Evolutionary conservation across 371 early-diverging fungal genomes (phyloP), one percentile per base, ranked within the genome.

Genomic region (Mortierella sp.): DNA sequence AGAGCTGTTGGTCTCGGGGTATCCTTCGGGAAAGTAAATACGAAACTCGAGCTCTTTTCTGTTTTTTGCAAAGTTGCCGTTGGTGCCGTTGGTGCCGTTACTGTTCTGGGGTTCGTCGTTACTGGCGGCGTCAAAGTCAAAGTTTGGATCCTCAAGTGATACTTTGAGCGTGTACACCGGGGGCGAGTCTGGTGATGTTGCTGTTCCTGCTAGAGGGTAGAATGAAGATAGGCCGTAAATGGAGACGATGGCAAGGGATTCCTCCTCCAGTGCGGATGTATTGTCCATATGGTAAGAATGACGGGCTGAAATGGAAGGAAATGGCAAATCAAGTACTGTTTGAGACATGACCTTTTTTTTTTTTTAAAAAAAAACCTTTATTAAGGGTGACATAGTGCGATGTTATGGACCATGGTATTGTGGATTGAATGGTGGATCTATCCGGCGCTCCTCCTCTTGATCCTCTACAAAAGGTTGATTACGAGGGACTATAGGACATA

Each of bases 11-110:
- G 72, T 54, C 18, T 76, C 76, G 16, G 95, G 95, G 67, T 95
- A 95, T 1, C 90, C 87, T 35, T 85, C 76, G 1, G 94, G 94
- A 18, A 94, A 83, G 73, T 91, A 87, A 69, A 94, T 85, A 5
- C 86, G 84, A 10, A 94, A 63, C 39, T 86, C 84, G 0, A 83
- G 62, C 26, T 72, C 75, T 45, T 76, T 79, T 22, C 6, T 69
- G 68, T 14, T 68, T 26, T 47, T 57, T 8, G 43, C 37, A 22
- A 5, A 61, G 26, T n/a, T 35, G 5, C 51, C 43, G 64, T 55
- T 24, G 52, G 10, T 67, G 52, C 35, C 32, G 43, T 24, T 57
- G 26, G 32, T 47, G 32, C 32, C 35, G 22, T 39, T 24, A 22
- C 20, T 28, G 64, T 52, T 43, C 54, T 54, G 60, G 1, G 22